phyloP scores from a whole-genome alignment of 441 rosid genomes.

The Bocquillonia castaneifolia region DNA sequence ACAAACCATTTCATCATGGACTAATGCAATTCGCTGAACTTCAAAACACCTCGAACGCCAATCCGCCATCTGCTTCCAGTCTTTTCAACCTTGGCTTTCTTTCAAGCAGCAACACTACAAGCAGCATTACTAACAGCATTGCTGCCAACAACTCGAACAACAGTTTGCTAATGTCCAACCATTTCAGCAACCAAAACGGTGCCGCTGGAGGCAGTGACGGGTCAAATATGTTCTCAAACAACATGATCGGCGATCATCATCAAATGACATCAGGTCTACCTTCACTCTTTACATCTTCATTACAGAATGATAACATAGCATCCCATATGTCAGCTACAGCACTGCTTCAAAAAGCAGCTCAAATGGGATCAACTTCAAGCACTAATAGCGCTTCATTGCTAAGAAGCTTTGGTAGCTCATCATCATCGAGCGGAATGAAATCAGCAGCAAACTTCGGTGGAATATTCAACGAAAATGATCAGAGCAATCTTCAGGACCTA shows the following conservation, averaged over 20 bases:
- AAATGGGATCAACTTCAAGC: conserved; percentile 65
- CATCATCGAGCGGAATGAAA: conserved; percentile 29
- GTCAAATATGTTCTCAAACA: conserved; percentile 26
- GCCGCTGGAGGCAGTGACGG: conserved; percentile 22
- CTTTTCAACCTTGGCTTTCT: conserved; percentile 47
- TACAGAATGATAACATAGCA: conserved; percentile 31
- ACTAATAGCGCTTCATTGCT: conserved; percentile 33
- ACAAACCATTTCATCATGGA: conserved; percentile 38
- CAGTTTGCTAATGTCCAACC: conserved; percentile 34
- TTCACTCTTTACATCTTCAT: conserved; percentile 31
- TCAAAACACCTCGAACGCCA: conserved; percentile 30
- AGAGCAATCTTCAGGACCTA: conserved; percentile 38
- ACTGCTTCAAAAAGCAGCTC: conserved; percentile 80
- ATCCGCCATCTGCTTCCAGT: conserved; percentile 25
- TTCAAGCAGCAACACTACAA: conserved; percentile 24
- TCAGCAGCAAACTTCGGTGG: conserved; percentile 27
- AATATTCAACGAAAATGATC: conserved; percentile 31
- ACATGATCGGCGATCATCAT: conserved; percentile 24
- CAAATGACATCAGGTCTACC: conserved; percentile 29
- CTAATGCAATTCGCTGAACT: conserved; percentile 56
- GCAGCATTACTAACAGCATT: conserved; percentile 22
- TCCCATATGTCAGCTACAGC: conserved; percentile 82
- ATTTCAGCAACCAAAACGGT: conserved; percentile 36
- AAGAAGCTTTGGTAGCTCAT: conserved; percentile 39
- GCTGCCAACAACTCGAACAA: conserved; percentile 24